Conservation (phyloP, 2,329 filamentous ascomycete genomes). For the Domatiomyces globalis region DNA sequence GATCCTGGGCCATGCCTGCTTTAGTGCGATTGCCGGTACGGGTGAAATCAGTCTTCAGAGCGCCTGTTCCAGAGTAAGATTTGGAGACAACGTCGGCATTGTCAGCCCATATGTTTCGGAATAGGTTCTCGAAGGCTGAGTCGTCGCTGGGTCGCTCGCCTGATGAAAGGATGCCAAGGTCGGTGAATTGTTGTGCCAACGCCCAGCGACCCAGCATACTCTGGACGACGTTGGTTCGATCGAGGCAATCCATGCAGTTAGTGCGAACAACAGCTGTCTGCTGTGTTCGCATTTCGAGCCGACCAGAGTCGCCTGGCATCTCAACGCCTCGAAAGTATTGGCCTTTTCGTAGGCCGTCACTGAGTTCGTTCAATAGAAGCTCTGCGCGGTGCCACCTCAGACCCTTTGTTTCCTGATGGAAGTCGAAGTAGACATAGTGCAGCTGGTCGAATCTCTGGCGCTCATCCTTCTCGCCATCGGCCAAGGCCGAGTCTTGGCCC, state of each 20-base stretch:
- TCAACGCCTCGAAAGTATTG: conserved; percentile 89
- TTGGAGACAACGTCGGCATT: conserved; percentile 91
- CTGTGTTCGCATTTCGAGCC: conserved; percentile 62
- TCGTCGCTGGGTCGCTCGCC: conserved; percentile 72
- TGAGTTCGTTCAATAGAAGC: conserved; percentile 68
- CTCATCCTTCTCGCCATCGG: conserved; percentile 55
- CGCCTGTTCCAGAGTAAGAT: conserved; percentile 88
- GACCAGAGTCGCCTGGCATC: conserved; percentile 59
- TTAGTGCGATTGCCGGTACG: conserved; percentile 82
- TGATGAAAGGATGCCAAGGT: conserved; percentile 61
- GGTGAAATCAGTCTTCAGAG: conserved; percentile 95
- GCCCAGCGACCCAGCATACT: conserved; percentile 89
- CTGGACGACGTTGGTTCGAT: conserved; percentile 95
- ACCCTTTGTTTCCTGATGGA: conserved; percentile 93
- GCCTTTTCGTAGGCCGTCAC: conserved; percentile 60
- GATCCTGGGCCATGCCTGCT: conserved; percentile 69
- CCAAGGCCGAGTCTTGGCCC: conserved; percentile 50
- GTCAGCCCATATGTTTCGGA: conserved; percentile 96
- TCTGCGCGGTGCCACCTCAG: conserved; percentile 85
- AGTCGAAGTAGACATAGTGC: conserved; percentile 97
- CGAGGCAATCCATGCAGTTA: conserved; percentile 98
- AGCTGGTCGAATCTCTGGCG: conserved; percentile 70
- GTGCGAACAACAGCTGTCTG: conserved; percentile 89
- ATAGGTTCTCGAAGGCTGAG: conserved; percentile 68
- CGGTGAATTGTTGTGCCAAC: conserved; percentile 74